Evolutionary conservation across 106 monocot species (phyloP).

Genomic region (Dactylorhiza incarnata): DNA sequence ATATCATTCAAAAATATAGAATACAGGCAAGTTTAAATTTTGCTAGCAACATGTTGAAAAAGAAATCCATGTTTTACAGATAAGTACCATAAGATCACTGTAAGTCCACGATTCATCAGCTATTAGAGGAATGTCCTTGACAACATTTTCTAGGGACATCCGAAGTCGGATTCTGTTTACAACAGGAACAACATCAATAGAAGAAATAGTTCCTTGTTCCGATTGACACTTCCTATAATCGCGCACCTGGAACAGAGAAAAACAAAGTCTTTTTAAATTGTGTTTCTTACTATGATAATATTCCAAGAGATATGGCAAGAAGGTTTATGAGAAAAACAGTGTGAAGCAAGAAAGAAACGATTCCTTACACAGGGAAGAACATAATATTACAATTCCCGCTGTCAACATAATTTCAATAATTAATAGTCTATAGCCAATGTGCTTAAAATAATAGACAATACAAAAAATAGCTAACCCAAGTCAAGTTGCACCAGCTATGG

Average conservation of each 20-base stretch:
- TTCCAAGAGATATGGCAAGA: background rate
- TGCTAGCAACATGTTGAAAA: background rate
- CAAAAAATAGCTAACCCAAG: too few relatives aligned
- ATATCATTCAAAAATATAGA: constrained; percentile 12
- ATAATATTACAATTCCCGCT: too few relatives aligned
- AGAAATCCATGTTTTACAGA: background rate
- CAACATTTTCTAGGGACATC: constrained; percentile 90
- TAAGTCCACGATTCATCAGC: constrained; percentile 98
- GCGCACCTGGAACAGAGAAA: constrained; percentile 41
- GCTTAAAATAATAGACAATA: too few relatives aligned
- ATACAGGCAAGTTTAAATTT: constrained; percentile 2
- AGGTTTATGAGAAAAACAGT: background rate
- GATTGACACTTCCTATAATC: constrained; percentile 69
- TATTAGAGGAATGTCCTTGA: constrained; percentile 74
- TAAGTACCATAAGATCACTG: constrained; percentile 68
- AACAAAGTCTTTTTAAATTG: background rate
- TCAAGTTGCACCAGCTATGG: too few relatives aligned
- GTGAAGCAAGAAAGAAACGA: background rate
- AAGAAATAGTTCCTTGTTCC: constrained; percentile 32
- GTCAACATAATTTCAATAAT: too few relatives aligned
- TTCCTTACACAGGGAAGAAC: background rate
- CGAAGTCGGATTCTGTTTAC: constrained; percentile 68
- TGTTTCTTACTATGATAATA: background rate
- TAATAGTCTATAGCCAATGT: too few relatives aligned
- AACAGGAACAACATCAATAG: constrained; percentile 25